Evolutionary conservation across 2,329 filamentous ascomycete genomes (phyloP).

Genomic region (Trichoderma afroharzianum): DNA sequence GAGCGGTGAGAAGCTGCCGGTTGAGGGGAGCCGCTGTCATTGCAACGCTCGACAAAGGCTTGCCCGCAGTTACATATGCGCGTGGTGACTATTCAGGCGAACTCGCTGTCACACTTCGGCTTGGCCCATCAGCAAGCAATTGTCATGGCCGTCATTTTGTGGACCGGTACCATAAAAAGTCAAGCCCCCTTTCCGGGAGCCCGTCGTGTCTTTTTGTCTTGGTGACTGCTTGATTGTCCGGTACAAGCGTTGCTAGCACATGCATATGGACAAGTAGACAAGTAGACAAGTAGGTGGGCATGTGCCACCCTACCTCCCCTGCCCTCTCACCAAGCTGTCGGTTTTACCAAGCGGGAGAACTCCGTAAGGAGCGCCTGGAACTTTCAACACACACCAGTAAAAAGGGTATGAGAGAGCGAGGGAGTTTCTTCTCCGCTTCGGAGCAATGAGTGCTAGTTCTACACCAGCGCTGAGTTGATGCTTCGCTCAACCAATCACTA

Average conservation of each 20-base stretch:
- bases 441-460: background rate
- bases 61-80: slow-evolving; percentile 16
- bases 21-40: background rate
- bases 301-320: slow-evolving; percentile 8
- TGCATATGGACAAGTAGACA: slow-evolving; percentile 3
- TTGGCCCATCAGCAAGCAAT: slow-evolving; percentile 13
- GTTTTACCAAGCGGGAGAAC: slow-evolving; percentile 8
- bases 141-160: slow-evolving; percentile 8
- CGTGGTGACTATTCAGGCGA: slow-evolving; percentile 11
- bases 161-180: slow-evolving; percentile 3
- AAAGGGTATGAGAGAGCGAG: background rate
- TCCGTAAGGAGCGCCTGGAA: background rate
- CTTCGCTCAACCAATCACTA: background rate
- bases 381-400: background rate
- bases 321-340: slow-evolving; percentile 12
- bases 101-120: slow-evolving; percentile 13
- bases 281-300: background rate
- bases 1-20: slow-evolving; percentile 15
- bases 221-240: background rate
- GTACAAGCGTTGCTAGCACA: slow-evolving; percentile 8
- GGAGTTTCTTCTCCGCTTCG: background rate
- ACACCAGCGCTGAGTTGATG: background rate
- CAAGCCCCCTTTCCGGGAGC: slow-evolving; percentile 5
- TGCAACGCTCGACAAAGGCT: slow-evolving; percentile 6
- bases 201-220: background rate